Base-by-base conservation (phyloP, 2,329 filamentous ascomycete species). In the Arthrobotrys pseudoclavata region DNA sequence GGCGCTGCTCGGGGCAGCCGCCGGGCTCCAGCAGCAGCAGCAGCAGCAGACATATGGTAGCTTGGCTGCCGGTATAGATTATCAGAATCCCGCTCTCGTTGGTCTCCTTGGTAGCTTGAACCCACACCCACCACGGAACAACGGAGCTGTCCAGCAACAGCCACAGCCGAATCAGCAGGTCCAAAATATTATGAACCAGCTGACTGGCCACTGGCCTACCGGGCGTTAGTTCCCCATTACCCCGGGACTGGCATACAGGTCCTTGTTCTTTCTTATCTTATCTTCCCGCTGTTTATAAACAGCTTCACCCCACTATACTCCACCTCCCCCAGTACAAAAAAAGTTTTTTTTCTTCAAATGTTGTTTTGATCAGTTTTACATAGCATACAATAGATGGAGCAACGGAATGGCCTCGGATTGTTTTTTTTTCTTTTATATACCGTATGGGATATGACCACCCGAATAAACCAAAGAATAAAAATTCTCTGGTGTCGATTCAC, bases 131-230 rank as follows among this genome's bases (percentile, higher is more conserved):
- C 72, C 69, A 45, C 66, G 72, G 67, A 69, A 61, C 57, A 45
- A 48, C 20, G 62, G 62, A 31, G 18, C 42, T 22, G 9, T 67
- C 5, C 62, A 64, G 26, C 61, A 64, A 34, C 69, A 75, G 64
- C 72, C 72, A 24, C 72, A 76, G n/a, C 50, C 66, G 13, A 76
- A 76, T 62, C 72, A 76, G 60, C 72, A 76, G 66, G 72, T 76
- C 52, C 72, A 76, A 18, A 76, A 76, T 29, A 76, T 76, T 12
- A 76, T 76, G 72, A 76, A 68, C 60, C 72, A 76, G 66, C 66
- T 76, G 66, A 76, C 72, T 45, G 71, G 71, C 9, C 72, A 76
- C 57, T 76, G 72, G 72, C 64, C 72, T 53, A 26, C 48, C 53
- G 72, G 72, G 50, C 66, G 66, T 66, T 76, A 53, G 48, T 20